Conservation (phyloP, 371 early-diverging fungal genomes). For the Entomophthora muscae region DNA sequence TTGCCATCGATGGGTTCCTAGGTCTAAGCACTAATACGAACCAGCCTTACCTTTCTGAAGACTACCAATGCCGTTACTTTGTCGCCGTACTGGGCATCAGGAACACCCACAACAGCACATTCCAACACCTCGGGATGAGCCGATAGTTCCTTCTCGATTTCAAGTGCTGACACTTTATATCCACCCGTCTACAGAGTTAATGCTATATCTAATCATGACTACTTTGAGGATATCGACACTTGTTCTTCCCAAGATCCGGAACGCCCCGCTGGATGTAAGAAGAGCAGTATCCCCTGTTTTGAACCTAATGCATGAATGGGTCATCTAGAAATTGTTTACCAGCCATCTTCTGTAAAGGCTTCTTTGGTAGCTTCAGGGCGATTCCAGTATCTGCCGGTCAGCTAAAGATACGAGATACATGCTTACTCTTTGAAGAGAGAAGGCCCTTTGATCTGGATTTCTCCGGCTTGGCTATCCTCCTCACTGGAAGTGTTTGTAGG, state of each 20-base stretch:
- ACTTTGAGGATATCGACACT: conserved; percentile 73
- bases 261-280: conserved; percentile 27
- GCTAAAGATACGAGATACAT: background rate
- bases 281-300: conserved; percentile 64
- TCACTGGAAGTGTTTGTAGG: conserved; percentile 25
- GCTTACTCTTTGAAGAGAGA: conserved; percentile 43
- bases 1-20: background rate
- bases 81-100: conserved; percentile 62
- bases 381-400: conserved; percentile 34
- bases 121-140: conserved; percentile 37
- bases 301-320: conserved; percentile 23
- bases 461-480: conserved; percentile 40
- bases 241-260: conserved; percentile 55
- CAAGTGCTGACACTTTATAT: conserved; percentile 69
- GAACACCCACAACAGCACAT: conserved; percentile 55
- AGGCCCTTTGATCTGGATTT: conserved; percentile 47
- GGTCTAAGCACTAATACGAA: background rate
- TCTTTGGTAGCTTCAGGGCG: conserved; percentile 51
- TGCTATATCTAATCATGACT: conserved; percentile 7
- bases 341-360: conserved; percentile 48
- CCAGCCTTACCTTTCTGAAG: background rate
- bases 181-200: conserved; percentile 39
- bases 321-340: conserved; percentile 18
- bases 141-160: conserved; percentile 63
- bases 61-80: conserved; percentile 46